A percentile compares a stretch with the other conserved stretches of the same genome.
Conservation (phyloP, 83 land plant genomes). For the Picea engelmannii region DNA sequence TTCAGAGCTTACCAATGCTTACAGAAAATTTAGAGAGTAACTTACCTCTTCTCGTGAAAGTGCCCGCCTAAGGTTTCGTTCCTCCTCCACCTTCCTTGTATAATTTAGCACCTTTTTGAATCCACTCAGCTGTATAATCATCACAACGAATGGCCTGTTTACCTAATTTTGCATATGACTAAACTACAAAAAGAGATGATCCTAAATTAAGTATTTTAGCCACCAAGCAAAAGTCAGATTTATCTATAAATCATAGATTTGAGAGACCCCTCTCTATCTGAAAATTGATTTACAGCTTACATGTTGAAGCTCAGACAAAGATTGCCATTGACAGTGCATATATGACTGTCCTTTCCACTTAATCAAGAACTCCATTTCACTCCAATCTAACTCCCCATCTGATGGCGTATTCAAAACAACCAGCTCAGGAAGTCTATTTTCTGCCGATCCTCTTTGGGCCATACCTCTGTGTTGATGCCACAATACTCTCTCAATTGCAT, state of each 20-base stretch:
- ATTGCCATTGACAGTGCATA: conserved; percentile 96
- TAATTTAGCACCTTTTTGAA: conserved; percentile 97
- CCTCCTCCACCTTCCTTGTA: conserved; percentile 87
- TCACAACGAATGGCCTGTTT: neutral
- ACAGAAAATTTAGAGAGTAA: neutral
- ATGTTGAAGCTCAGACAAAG: conserved; percentile 76
- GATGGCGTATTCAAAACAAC: conserved; percentile 53
- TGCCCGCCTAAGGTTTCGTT: conserved; percentile 58
- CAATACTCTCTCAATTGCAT: conserved; percentile 89
- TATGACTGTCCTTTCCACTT: conserved; percentile 99
- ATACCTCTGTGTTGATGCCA: conserved; percentile 96
- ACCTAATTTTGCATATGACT: neutral
- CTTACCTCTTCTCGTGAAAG: conserved; percentile 95
- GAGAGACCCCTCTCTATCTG: neutral
- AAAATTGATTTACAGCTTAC: conserved; percentile 31
- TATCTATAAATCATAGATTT: neutral
- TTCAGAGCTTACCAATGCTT: too few relatives aligned
- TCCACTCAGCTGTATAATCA: conserved; percentile 80
- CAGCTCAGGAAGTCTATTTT: conserved; percentile 62
- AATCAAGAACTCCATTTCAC: conserved; percentile 86
- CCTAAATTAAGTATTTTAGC: neutral
- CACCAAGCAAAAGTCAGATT: too few relatives aligned
- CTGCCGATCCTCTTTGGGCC: conserved; percentile 71
- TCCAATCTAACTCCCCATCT: conserved; percentile 82
- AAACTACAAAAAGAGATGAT: neutral